These are phyloP conservation scores for Mucor sp. DNA, from an alignment of 371 early-diverging fungal species.

Conservation along the genomic window DNA sequence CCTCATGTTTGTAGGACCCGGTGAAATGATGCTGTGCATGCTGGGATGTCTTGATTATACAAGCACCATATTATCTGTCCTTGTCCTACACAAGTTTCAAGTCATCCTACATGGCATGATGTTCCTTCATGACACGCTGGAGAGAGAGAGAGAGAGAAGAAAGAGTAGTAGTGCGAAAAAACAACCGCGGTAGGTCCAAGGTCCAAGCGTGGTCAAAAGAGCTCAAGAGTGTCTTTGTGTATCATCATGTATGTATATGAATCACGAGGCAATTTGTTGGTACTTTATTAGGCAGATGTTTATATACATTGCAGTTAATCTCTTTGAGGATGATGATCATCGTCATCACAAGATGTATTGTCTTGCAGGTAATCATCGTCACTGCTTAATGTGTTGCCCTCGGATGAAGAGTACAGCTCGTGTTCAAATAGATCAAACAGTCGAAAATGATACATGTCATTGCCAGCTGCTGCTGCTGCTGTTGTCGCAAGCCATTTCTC, in stretches of 20 bases:
- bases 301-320: neutral
- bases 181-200: neutral
- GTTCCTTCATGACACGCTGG: neutral
- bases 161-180: too few species aligned
- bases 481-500: constrained; percentile 1
- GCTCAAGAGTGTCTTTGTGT: neutral
- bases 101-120: neutral
- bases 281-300: neutral
- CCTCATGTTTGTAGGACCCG: neutral
- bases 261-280: neutral
- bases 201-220: too few species aligned
- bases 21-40: neutral
- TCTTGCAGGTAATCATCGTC: neutral
- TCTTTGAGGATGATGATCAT: neutral
- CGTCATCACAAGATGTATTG: neutral
- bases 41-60: too few species aligned
- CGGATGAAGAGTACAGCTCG: neutral
- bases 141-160: neutral
- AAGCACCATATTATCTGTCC: too few species aligned
- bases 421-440: neutral
- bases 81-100: neutral
- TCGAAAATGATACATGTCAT: neutral
- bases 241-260: neutral
- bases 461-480: neutral
- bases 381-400: neutral